Conservation (phyloP, 192 early-diverging fungal genomes). For the Entomortierella beljakovae region DNA sequence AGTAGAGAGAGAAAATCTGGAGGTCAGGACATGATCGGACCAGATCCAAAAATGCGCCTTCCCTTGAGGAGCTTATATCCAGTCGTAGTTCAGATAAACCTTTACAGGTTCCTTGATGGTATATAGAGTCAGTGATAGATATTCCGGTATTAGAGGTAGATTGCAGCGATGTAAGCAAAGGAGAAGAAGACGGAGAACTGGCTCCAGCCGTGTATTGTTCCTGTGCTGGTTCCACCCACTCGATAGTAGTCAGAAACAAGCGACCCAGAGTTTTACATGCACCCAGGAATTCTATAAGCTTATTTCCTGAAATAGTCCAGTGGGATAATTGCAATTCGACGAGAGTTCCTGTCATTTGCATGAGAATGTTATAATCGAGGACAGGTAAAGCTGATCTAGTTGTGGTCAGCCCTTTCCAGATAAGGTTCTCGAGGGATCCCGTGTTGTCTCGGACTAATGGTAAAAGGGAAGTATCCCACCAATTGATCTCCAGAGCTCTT, state of each 20-base stretch:
- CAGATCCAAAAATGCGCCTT: slow-evolving; percentile 26
- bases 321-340: slow-evolving; percentile 28
- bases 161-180: not conserved
- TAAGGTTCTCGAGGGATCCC: slow-evolving; percentile 16
- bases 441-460: slow-evolving; percentile 23
- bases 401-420: slow-evolving; percentile 23
- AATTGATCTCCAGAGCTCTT: slow-evolving; percentile 23
- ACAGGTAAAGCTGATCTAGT: not conserved
- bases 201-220: no score
- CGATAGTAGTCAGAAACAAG: slow-evolving; percentile 15
- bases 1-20: slow-evolving; percentile 23
- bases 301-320: slow-evolving; percentile 20
- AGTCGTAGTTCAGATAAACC: slow-evolving; percentile 12
- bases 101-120: not conserved
- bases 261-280: slow-evolving; percentile 5
- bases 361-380: slow-evolving; percentile 19
- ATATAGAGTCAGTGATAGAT: not conserved
- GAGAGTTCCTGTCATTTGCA: slow-evolving; percentile 22
- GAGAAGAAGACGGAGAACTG: not conserved
- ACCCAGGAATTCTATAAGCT: slow-evolving; percentile 19
- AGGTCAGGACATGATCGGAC: slow-evolving; percentile 31
- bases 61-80: slow-evolving; percentile 23
- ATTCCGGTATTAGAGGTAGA: not conserved
- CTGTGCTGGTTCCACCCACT: slow-evolving; percentile 23
- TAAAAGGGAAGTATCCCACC: slow-evolving; percentile 29